Base-by-base conservation (phyloP, 345 rosid genomes). In the Acer yangbiense region DNA sequence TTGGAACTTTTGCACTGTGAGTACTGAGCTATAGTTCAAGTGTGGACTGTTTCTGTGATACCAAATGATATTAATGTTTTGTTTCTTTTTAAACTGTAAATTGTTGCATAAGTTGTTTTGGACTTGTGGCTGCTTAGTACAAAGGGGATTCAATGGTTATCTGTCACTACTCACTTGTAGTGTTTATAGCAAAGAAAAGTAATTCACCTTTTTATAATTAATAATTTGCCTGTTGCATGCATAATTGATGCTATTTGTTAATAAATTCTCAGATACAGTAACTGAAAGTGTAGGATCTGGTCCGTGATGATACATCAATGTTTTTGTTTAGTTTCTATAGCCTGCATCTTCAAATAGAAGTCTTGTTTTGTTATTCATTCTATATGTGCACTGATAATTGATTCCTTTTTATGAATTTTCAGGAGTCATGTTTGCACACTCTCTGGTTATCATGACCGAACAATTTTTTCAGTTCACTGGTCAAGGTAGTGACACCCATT, bases 401-500 rank as follows among this genome's bases (percentile, higher is more conserved):
- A 29, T 25, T 62, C 73, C 27, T 20, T 73, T 71, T 78, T 63
- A 39, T 78, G 44, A 16, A 44, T 46, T 86, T 86, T 66, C 93
- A 95, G 99, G 98, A 86, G 73, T 82, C 97, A 92, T 78, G 69
- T 90, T 32, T 90, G 87, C 80, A 92, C 98, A 62, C 91, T 96
- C 76, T 85, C 99, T 12, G 98, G 99, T 64, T 94, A 92, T 84
- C 99, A 96, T 87, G 97, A 92, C 75, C 89, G 99, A 72, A 92
- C 99, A 52, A 86, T 96, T 68, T 94, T 90, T 87, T 94, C 99
- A 78, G 91, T 90, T 88, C 88, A 93, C 73, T 93, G 97, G 97
- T 96, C 98, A 88, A 94, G 99, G 99, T 94, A 91, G 69, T 69
- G 2, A 78, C 43, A 23, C 48, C 23, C 55, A 6, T 67, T 61